phyloP scores from a whole-genome alignment of 495 filamentous ascomycete genomes.

The Cenococcum geophilum region DNA sequence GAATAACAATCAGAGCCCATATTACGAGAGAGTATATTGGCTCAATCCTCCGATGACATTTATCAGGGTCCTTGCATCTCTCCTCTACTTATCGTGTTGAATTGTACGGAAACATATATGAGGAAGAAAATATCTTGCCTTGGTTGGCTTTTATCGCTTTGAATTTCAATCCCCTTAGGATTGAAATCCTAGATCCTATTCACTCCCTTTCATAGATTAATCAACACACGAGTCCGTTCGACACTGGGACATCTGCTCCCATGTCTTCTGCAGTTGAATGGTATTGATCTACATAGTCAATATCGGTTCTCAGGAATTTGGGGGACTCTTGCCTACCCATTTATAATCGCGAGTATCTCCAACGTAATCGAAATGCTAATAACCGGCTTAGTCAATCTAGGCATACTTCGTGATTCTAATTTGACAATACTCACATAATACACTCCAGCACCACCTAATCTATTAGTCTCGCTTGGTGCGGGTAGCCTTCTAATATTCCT shows the following conservation, averaged over 20 bases:
- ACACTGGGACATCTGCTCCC: conserved; percentile 61
- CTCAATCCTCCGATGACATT: too few relatives aligned
- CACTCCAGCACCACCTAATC: conserved; percentile 62
- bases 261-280: conserved; percentile 58
- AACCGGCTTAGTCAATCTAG: background rate
- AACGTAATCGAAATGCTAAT: conserved; percentile 62
- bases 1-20: too few relatives aligned
- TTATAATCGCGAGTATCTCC: conserved; percentile 60
- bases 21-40: too few relatives aligned
- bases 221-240: too few relatives aligned
- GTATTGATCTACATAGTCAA: conserved; percentile 52
- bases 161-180: too few relatives aligned
- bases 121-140: too few relatives aligned
- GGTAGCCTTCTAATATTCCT: conserved; percentile 64
- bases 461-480: conserved; percentile 51
- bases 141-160: too few relatives aligned
- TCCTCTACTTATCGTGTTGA: too few relatives aligned
- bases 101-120: too few relatives aligned
- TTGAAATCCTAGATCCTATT: too few relatives aligned
- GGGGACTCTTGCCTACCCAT: conserved; percentile 36
- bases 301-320: background rate
- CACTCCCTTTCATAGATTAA: too few relatives aligned
- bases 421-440: conserved; percentile 48
- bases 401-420: background rate
- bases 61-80: too few relatives aligned